A percentile compares a stretch with the other conserved stretches of the same genome.
phyloP scores from a whole-genome alignment of 768 basidiomycete genomes.

The Psilocybe cubensis region DNA sequence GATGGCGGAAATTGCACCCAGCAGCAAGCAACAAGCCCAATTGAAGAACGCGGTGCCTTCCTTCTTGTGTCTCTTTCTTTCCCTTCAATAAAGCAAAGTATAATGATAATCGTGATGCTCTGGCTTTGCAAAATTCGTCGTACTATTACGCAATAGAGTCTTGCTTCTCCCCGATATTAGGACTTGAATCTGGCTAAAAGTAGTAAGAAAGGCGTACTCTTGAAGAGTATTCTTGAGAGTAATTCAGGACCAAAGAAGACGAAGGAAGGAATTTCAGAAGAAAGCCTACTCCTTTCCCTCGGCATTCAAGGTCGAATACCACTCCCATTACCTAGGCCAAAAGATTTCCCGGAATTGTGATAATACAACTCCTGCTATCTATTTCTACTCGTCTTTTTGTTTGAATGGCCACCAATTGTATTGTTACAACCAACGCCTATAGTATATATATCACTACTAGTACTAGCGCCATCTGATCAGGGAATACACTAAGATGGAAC shows the following conservation, averaged over 20 bases:
- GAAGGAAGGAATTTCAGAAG: constrained; percentile 14
- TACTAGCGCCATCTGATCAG: constrained; percentile 6
- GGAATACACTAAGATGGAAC: neutral
- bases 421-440: neutral
- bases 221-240: constrained; percentile 16
- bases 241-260: constrained; percentile 25
- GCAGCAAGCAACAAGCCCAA: constrained; percentile 11
- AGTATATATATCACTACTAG: neutral
- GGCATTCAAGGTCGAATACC: too few species aligned
- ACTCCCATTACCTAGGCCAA: neutral
- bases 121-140: constrained; percentile 13
- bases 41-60: constrained; percentile 8
- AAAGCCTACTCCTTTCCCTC: constrained; percentile 12
- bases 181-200: constrained; percentile 17
- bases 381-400: constrained; percentile 10
- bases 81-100: constrained; percentile 17
- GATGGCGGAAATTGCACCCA: constrained; percentile 22
- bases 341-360: neutral
- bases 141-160: constrained; percentile 12
- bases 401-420: neutral
- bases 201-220: constrained; percentile 11
- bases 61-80: constrained; percentile 17
- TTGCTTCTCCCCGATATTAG: constrained; percentile 6
- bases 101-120: constrained; percentile 23
- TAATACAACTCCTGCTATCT: neutral